A percentile compares a stretch with the other conserved stretches of the same genome.
Conservation (phyloP, 352 stramenopile species). For the Globisporangium okanoganense region DNA sequence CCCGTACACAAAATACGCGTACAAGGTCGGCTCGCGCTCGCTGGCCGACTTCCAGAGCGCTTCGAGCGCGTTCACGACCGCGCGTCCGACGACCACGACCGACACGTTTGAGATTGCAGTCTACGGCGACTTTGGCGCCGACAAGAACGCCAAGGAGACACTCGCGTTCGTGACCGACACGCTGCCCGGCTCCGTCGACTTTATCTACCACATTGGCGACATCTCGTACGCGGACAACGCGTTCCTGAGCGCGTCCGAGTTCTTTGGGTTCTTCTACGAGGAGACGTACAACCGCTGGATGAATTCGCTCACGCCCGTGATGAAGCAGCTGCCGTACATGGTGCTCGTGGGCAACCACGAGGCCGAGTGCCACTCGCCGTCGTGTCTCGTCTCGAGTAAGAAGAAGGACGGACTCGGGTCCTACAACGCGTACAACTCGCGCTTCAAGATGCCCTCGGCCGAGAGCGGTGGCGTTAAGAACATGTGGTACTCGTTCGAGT, state of each 20-base stretch:
- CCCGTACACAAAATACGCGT: slow-evolving; percentile 41
- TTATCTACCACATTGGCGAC: slow-evolving; percentile 74
- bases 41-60: slow-evolving; percentile 26
- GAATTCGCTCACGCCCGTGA: slow-evolving; percentile 50
- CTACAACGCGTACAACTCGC: slow-evolving; percentile 81
- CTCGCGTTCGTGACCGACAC: slow-evolving; percentile 33
- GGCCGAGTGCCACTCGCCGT: slow-evolving; percentile 77
- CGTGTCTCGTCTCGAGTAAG: slow-evolving; percentile 40
- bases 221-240: slow-evolving; percentile 47
- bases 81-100: slow-evolving; percentile 18
- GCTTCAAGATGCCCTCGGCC: slow-evolving; percentile 81
- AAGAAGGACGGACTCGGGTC: slow-evolving; percentile 64
- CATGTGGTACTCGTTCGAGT: slow-evolving; percentile 90
- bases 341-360: slow-evolving; percentile 85
- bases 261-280: slow-evolving; percentile 79
- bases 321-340: slow-evolving; percentile 79
- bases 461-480: slow-evolving; percentile 58
- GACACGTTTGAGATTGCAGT: slow-evolving; percentile 44
- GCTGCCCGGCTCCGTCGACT: slow-evolving; percentile 29
- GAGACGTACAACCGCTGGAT: slow-evolving; percentile 87
- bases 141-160: slow-evolving; percentile 31
- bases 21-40: slow-evolving; percentile 35
- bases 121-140: slow-evolving; percentile 54
- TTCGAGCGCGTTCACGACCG: slow-evolving; percentile 32
- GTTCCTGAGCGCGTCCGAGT: slow-evolving; percentile 21